Percentiles rank a stretch among this genome's conserved stretches.
phyloP scores from a whole-genome alignment of 2,329 filamentous ascomycete species.

The Davidsoniella australis region DNA sequence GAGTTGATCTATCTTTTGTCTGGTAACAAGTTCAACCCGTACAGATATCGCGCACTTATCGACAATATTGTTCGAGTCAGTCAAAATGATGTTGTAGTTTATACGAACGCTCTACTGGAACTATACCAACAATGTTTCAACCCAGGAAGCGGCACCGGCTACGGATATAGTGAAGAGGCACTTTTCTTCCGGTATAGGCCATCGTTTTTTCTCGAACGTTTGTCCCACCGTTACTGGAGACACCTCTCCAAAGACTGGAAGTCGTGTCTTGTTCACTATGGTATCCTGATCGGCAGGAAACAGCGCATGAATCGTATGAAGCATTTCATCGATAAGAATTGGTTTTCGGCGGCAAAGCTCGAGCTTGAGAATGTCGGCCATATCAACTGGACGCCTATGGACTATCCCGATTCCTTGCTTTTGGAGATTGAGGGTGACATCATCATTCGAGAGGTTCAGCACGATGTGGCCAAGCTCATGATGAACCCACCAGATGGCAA shows the following conservation, averaged over 20 bases:
- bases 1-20: too few species aligned
- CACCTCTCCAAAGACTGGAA: slow-evolving; percentile 21
- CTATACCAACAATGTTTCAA: neutral
- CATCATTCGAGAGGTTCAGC: slow-evolving; percentile 42
- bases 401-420: slow-evolving; percentile 42
- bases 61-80: too few species aligned
- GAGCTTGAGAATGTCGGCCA: slow-evolving; percentile 36
- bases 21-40: too few species aligned
- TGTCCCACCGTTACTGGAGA: slow-evolving; percentile 17
- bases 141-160: neutral
- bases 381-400: slow-evolving; percentile 32
- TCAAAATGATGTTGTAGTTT: neutral
- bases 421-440: slow-evolving; percentile 48
- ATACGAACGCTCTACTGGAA: neutral
- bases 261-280: slow-evolving; percentile 23
- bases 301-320: slow-evolving; percentile 28
- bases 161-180: neutral
- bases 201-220: slow-evolving; percentile 20
- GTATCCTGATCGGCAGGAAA: slow-evolving; percentile 22
- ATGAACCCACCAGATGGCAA: slow-evolving; percentile 20
- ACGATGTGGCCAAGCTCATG: slow-evolving; percentile 41
- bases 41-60: too few species aligned
- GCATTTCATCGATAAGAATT: neutral
- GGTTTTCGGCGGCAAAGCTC: neutral
- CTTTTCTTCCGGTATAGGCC: slow-evolving; percentile 15